Conservation (phyloP, 2,329 filamentous ascomycete genomes). For the Curvularia spicifera region DNA sequence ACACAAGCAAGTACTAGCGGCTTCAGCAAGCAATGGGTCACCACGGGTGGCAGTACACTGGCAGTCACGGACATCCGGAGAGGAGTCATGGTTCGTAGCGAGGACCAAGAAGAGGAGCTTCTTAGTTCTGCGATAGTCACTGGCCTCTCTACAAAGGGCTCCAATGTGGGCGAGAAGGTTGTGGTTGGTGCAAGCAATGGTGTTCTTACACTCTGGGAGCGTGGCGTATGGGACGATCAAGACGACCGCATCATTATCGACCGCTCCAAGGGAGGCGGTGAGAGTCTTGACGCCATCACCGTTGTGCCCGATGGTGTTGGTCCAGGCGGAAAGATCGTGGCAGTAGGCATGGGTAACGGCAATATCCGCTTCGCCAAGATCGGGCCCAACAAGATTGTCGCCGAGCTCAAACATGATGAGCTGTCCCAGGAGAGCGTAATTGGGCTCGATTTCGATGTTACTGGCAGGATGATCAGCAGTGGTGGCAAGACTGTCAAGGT, state of each 20-base stretch:
- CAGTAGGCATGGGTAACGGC: conserved; percentile 83
- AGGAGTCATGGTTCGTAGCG: conserved; percentile 85
- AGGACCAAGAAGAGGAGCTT: conserved; percentile 93
- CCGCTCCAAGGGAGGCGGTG: conserved; percentile 65
- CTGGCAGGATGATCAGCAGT: conserved; percentile 85
- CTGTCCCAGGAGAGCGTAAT: conserved; percentile 75
- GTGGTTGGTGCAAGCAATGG: conserved; percentile 80
- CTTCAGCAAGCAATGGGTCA: conserved; percentile 93
- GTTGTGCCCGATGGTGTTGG: conserved; percentile 74
- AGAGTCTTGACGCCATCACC: conserved; percentile 80
- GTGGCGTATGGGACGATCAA: conserved; percentile 93
- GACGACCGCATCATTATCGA: conserved; percentile 86
- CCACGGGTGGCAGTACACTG: conserved; percentile 88
- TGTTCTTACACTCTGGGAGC: conserved; percentile 91
- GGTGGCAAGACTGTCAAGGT: conserved; percentile 87
- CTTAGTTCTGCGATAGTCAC: conserved; percentile 80
- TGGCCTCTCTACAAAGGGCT: conserved; percentile 72
- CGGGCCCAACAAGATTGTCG: conserved; percentile 72
- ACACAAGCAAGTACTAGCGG: conserved; percentile 83
- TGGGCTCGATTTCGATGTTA: conserved; percentile 81
- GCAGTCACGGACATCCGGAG: conserved; percentile 87
- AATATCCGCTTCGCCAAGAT: conserved; percentile 78
- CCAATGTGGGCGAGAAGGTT: conserved; percentile 75
- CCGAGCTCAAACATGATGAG: conserved; percentile 77
- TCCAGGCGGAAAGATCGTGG: conserved; percentile 72